Base-by-base conservation (phyloP, 208 protist genomes). In the Leptomonas pyrrhocoris region DNA sequence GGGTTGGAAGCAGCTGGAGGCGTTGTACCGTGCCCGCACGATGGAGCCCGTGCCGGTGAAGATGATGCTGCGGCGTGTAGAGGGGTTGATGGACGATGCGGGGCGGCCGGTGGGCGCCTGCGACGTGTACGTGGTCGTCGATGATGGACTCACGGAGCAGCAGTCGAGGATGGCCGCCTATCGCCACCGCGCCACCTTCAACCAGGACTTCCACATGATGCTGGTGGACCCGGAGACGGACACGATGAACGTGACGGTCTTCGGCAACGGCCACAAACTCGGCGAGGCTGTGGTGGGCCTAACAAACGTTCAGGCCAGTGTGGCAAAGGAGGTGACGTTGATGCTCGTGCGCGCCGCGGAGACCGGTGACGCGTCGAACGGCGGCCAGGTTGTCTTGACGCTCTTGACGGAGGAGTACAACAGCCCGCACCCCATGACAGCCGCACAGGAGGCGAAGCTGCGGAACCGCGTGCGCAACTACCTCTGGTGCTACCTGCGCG, bases 401-500 rank as follows among this genome's bases (percentile, higher is more conserved):
- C 69, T 96, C 23, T 53, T 61, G 49, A 84, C 86, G 34, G 28
- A 82, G 38, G 70, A 63, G 55, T 94, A 85, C 78, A 83, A 63
- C 68, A 80, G 75, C 45, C 77, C 79, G 27, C 40, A 73, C 45
- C 65, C 56, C 42, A 64, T 84, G 60, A 72, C 65, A 27, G 64
- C 73, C 6, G n/a, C 4, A 36, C 48, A 80, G 64, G 83, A 90
- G 69, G 69, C 75, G 46, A 30, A 59, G 27, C 57, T 84, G 40
- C 88, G 88, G 25, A 56, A 75, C 31, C 91, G 91, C 59, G 77
- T 96, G 53, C 71, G 71, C 68, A 81, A 83, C 59, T 94, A 83
- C 64, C 64, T 96, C 45, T 94, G 88, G 89, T 81, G 68, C 62
- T 84, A 92, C 74, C 77, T 90, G 38, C 86, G 88, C 38, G 88